Evolutionary conservation across 2,329 filamentous ascomycete genomes (phyloP), one percentile per base, ranked within the genome.

Genomic region (Stylonectria norvegica): DNA sequence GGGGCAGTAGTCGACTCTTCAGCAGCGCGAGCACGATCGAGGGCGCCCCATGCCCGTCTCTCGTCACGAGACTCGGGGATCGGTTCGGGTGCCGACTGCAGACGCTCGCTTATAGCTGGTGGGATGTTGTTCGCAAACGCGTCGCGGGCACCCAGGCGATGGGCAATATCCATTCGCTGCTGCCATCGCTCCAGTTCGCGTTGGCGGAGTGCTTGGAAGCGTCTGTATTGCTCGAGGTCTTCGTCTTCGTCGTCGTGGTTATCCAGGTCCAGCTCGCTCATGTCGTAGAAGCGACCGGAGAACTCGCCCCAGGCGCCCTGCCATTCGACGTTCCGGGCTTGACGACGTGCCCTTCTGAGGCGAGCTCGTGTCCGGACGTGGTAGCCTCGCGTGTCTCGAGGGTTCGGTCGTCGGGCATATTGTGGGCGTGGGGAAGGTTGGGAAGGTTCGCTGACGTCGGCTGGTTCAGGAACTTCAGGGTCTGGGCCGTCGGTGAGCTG

Each of bases 31-130:
- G 87, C 89, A 61, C 84, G 86, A 53, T 96, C 90, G 48, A 97
- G 83, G 15, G 86, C 89, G 47, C 89, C 88, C 93, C 91, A 96
- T 4, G 91, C 89, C 42, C 82, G 76, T 38, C 85, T 75, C 63
- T 95, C 89, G 53, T 95, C 89, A 29, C 83, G 70, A 6, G 85
- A 86, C 63, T 94, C 86, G 25, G 80, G 65, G 12, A 68, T 61
- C 0, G 67, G 79, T 29, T 81, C 76, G 22, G 77, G 76, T 12
- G 69, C 67, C 56, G 75, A 69, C 42, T 80, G 76, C 34, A 83
- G 68, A 32, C 83, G 75, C 43, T 83, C 75, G 40, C 83, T 81
- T 30, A 87, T 77, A 29, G 69, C 65, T 5, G 66, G 65, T 3
- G 75, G 70, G 14, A 81, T 72, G 47, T 71, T 78, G 55, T 81